Evolutionary conservation across 371 early-diverging fungal genomes (phyloP).

Genomic region (Rhizopus delemar): DNA sequence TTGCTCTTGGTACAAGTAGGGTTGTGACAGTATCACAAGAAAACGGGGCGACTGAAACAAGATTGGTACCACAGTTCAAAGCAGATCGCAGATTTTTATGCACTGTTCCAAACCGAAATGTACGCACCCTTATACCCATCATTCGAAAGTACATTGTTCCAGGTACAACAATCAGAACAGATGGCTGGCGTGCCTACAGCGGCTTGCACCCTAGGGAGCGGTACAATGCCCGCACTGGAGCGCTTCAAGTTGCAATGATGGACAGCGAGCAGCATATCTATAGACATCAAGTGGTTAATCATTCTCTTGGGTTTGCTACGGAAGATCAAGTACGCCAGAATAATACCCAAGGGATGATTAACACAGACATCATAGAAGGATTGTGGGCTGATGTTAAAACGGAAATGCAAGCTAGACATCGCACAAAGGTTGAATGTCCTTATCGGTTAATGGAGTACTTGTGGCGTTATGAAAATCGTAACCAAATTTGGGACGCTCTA

Average conservation of each 20-base stretch:
- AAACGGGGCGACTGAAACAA: background rate
- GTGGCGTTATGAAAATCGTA: background rate
- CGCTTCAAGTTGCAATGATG: background rate
- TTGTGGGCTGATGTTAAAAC: background rate
- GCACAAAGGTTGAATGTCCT: background rate
- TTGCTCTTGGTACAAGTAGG: background rate
- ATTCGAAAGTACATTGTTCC: background rate
- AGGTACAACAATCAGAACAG: conserved; percentile 1
- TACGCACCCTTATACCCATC: background rate
- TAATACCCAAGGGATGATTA: background rate
- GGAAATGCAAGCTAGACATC: background rate
- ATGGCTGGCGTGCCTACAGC: conserved; percentile 6
- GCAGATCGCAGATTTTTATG: conserved; percentile 4
- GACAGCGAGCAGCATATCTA: background rate
- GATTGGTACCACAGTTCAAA: background rate
- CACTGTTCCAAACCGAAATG: background rate
- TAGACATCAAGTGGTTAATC: conserved; percentile 4
- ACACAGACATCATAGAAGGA: conserved; percentile 3
- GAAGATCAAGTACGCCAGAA: background rate
- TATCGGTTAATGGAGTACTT: conserved; percentile 2
- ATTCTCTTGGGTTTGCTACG: background rate
- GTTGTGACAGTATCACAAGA: background rate
- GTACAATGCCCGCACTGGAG: background rate
- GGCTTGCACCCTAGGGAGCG: background rate
- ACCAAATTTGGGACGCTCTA: too few species aligned